Evolutionary conservation across 2,329 filamentous ascomycete species (phyloP).

Genomic region (Coniella lustricola): DNA sequence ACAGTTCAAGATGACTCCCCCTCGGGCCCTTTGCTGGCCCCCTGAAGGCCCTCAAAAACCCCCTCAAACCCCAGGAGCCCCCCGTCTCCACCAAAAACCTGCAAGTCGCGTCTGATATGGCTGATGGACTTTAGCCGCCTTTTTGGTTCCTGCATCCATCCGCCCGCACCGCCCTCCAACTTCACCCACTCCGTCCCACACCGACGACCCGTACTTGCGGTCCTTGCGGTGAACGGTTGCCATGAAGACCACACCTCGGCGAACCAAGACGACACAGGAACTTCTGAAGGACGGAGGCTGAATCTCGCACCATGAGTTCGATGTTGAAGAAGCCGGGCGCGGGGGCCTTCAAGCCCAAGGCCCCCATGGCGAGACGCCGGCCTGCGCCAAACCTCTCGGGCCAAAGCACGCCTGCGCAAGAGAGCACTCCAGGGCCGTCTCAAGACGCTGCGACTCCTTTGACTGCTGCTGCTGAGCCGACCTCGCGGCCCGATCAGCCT

Average conservation of each 20-base stretch:
- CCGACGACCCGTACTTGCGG: background rate
- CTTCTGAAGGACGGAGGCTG: constrained; percentile 12
- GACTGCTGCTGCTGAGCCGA: background rate
- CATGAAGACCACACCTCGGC: constrained; percentile 7
- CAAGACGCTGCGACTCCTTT: constrained; percentile 5
- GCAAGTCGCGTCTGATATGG: background rate
- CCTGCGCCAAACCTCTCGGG: constrained; percentile 32
- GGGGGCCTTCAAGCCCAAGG: constrained; percentile 62
- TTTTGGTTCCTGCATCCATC: constrained; percentile 1
- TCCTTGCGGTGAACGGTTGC: constrained; percentile 3
- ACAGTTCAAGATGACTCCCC: too few relatives aligned
- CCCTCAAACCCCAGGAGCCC: too few relatives aligned
- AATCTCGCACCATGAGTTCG: constrained; percentile 47
- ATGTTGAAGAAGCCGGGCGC: constrained; percentile 62
- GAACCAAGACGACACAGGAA: background rate
- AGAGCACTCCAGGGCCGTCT: constrained; percentile 7
- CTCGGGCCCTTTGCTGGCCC: too few relatives aligned
- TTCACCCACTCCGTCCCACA: background rate
- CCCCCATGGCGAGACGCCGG: constrained; percentile 47
- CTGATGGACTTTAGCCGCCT: background rate
- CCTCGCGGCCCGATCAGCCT: background rate
- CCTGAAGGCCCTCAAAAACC: too few relatives aligned
- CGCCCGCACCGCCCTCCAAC: too few relatives aligned
- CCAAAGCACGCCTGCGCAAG: constrained; percentile 15
- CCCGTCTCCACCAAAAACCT: background rate